Percentiles rank a stretch among this genome's conserved stretches.
Conservation (phyloP, 169 alveolate species). For the Eimeria necatrix region DNA sequence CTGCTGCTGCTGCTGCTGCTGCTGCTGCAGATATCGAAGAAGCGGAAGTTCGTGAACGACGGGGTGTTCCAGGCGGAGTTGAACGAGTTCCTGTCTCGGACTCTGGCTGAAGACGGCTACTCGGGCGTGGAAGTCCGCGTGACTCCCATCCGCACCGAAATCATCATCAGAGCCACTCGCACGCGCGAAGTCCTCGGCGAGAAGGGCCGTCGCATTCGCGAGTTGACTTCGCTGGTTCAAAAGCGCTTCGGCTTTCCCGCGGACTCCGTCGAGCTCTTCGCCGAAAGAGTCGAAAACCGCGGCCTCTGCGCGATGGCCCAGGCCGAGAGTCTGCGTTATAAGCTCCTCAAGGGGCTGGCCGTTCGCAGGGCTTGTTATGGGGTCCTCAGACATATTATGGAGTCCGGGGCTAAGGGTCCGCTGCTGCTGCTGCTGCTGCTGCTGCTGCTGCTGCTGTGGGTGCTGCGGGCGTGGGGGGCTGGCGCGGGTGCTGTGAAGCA, state of each 20-base stretch:
- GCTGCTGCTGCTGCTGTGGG: no score
- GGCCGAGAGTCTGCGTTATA: constrained; percentile 99
- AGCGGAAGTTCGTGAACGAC: constrained; percentile 98
- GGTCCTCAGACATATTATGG: constrained; percentile 98
- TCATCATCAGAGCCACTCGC: constrained; percentile 98
- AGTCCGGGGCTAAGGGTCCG: constrained; percentile 97
- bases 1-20: not conserved
- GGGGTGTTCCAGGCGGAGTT: constrained; percentile 99
- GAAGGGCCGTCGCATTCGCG: constrained; percentile 98
- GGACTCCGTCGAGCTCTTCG: constrained; percentile 97
- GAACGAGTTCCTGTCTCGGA: constrained; percentile 97
- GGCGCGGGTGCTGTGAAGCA: no score
- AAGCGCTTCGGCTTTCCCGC: constrained; percentile 98
- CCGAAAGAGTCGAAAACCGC: constrained; percentile 97
- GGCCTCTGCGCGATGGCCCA: constrained; percentile 99
- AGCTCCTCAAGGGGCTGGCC: constrained; percentile 98
- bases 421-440: no score
- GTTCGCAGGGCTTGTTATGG: constrained; percentile 99
- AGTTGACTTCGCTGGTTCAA: constrained; percentile 98
- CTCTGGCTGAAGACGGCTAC: constrained; percentile 99
- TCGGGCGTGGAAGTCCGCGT: constrained; percentile 98
- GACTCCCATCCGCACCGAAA: constrained; percentile 97
- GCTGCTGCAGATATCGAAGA: constrained; percentile 91
- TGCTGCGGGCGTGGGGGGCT: no score
- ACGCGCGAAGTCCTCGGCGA: constrained; percentile 98